A percentile compares a stretch with the other conserved stretches of the same genome.
Evolutionary conservation across 164 flowering plant species (phyloP).

Genomic region (Sextonia rubra): DNA sequence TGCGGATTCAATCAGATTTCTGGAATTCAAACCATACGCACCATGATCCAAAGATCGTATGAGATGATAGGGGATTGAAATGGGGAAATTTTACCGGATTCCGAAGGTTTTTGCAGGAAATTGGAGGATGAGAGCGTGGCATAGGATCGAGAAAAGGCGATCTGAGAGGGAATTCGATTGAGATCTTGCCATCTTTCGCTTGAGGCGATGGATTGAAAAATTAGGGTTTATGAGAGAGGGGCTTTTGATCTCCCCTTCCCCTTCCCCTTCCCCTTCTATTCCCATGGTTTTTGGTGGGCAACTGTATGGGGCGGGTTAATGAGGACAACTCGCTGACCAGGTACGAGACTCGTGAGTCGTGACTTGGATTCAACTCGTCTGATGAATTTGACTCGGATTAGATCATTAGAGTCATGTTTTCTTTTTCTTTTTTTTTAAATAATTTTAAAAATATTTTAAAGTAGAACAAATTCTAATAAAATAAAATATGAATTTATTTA

Average conservation of each 20-base stretch:
- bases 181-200: background rate
- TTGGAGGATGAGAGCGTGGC: constrained; percentile 6
- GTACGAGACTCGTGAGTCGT: too few relatives aligned
- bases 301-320: too few relatives aligned
- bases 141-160: constrained; percentile 1
- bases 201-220: background rate
- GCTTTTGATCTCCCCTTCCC: background rate
- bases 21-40: background rate
- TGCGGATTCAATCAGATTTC: background rate
- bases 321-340: too few relatives aligned
- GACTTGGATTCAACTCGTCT: too few relatives aligned
- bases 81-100: constrained; percentile 15
- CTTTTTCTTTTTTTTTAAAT: too few relatives aligned
- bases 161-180: background rate
- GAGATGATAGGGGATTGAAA: background rate
- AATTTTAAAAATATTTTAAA: too few relatives aligned
- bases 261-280: too few relatives aligned
- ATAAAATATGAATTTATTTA: too few relatives aligned
- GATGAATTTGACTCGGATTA: too few relatives aligned
- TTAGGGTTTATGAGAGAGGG: background rate
- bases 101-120: constrained; percentile 17
- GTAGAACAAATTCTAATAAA: too few relatives aligned
- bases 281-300: too few relatives aligned
- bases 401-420: too few relatives aligned
- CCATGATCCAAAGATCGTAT: background rate